Base-by-base conservation (phyloP, 805 yeast genomes). In the Candida orba region DNA sequence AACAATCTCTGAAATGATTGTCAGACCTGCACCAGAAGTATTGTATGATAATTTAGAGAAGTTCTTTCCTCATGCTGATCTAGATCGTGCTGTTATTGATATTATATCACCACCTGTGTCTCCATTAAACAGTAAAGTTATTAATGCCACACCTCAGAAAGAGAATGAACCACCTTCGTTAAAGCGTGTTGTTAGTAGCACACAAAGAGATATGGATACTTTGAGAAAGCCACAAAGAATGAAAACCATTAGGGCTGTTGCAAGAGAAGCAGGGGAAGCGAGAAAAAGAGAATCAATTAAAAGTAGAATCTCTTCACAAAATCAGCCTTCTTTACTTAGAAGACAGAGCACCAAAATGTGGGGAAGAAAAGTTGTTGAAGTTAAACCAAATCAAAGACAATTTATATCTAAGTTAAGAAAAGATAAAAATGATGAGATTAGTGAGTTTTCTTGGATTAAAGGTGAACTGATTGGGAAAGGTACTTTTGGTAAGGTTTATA, bases 391-490 rank as follows among this genome's bases (percentile, higher is more conserved):
- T 20, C 82, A 78, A 48, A 71, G 75, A 48, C 76, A 75, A 34
- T 71, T 73, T 46, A 82, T 85, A 10, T 76, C 81, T 42, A 79
- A 79, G 51, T 63, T 85, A 41, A 73, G 78, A 43, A 82, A 76
- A 17, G 54, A 48, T 56, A 75, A 75, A 30, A 75, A 73, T 42
- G 93, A 90, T 13, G 76, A 79, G 40, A 75, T 76, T 58, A 84
- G 79, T 55, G 95, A 90, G 63, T 91, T 89, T 67, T 95, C 95
- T 0, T 93, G 99, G 99, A 84, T 95, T 40, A 88, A 88, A 59
- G 99, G 99, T 72, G 97, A 90, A 57, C 70, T 93, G 49, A 88
- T 93, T 45, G 99, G 99, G 0, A 79, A 87, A 46, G 99, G 99
- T 0, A 90, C 97, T 1, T 93, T 90, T 69, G 99, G 99, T 9